A percentile compares a stretch with the other conserved stretches of the same genome.
These are phyloP conservation scores for Paraphoma chrysanthemicola DNA, from an alignment of 2,329 filamentous ascomycete genomes.

Conservation along the genomic window DNA sequence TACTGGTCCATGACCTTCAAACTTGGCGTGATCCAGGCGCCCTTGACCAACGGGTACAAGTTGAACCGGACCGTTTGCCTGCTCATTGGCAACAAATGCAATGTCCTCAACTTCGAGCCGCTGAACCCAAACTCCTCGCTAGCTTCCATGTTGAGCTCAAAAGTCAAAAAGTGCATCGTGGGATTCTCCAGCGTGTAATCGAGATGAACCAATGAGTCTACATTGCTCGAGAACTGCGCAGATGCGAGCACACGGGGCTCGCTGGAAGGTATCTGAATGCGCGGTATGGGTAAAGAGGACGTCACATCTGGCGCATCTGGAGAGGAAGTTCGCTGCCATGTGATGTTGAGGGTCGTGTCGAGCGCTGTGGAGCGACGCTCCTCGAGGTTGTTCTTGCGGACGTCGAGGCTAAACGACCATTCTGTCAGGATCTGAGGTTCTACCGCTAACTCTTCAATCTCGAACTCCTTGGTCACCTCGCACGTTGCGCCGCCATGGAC, in stretches of 20 bases:
- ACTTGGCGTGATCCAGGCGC: conserved; percentile 73
- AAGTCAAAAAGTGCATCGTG: conserved; percentile 92
- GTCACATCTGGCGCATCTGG: conserved; percentile 37
- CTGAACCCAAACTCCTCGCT: conserved; percentile 93
- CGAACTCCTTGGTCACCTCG: conserved; percentile 43
- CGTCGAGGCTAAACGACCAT: conserved; percentile 74
- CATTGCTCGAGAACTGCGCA: conserved; percentile 42
- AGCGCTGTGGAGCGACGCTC: conserved; percentile 78
- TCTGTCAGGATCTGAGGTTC: conserved; percentile 73
- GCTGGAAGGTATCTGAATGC: conserved; percentile 78
- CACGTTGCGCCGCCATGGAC: conserved; percentile 70
- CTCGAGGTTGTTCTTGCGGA: conserved; percentile 80
- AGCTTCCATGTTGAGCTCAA: conserved; percentile 90
- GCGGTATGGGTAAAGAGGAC: conserved; percentile 76
- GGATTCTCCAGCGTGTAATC: conserved; percentile 87
- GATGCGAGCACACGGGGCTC: conserved; percentile 83
- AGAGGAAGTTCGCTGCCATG: conserved; percentile 70
- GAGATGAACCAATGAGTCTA: conserved; percentile 45
- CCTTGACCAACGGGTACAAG: conserved; percentile 69
- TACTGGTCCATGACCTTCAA: conserved; percentile 86
- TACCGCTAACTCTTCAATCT: conserved; percentile 51
- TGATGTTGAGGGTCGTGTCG: conserved; percentile 76
- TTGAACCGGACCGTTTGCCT: conserved; percentile 76
- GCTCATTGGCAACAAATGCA: conserved; percentile 85
- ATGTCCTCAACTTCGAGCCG: conserved; percentile 78